Evolutionary conservation across 345 rosid genomes (phyloP).

Genomic region (Heritiera fomes): DNA sequence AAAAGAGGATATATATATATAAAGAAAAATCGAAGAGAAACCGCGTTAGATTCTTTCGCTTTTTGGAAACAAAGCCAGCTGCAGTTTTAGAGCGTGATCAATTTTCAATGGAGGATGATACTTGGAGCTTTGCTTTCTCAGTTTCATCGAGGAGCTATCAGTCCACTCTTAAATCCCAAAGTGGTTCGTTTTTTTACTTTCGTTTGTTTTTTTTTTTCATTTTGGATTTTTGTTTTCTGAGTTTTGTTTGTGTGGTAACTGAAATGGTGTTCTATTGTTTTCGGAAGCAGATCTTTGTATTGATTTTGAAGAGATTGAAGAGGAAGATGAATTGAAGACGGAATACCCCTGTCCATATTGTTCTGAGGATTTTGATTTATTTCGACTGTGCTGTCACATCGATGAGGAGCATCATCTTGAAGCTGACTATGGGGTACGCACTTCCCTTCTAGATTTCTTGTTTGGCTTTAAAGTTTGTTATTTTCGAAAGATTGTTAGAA

Average conservation of each 20-base stretch:
- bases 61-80: slow-evolving; percentile 4
- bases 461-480: neutral
- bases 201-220: neutral
- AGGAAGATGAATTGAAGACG: slow-evolving; percentile 49
- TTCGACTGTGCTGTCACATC: slow-evolving; percentile 58
- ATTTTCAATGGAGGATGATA: slow-evolving; percentile 45
- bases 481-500: neutral
- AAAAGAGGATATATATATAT: neutral
- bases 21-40: neutral
- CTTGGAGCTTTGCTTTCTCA: slow-evolving; percentile 48
- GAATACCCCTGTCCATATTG: slow-evolving; percentile 68
- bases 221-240: neutral
- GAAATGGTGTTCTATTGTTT: slow-evolving; percentile 10
- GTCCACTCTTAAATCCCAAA: slow-evolving; percentile 41
- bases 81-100: neutral
- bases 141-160: slow-evolving; percentile 43
- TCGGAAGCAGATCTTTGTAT: slow-evolving; percentile 36
- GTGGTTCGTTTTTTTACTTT: slow-evolving; percentile 29
- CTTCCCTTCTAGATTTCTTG: neutral
- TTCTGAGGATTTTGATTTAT: slow-evolving; percentile 57
- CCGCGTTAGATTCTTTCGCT: slow-evolving; percentile 12
- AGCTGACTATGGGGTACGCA: slow-evolving; percentile 53
- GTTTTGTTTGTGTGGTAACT: neutral
- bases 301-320: slow-evolving; percentile 52
- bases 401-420: slow-evolving; percentile 65